These are phyloP conservation scores for Salmacisia buchloeana DNA, from an alignment of 1,284 basidiomycete genomes.

Conservation along the genomic window DNA sequence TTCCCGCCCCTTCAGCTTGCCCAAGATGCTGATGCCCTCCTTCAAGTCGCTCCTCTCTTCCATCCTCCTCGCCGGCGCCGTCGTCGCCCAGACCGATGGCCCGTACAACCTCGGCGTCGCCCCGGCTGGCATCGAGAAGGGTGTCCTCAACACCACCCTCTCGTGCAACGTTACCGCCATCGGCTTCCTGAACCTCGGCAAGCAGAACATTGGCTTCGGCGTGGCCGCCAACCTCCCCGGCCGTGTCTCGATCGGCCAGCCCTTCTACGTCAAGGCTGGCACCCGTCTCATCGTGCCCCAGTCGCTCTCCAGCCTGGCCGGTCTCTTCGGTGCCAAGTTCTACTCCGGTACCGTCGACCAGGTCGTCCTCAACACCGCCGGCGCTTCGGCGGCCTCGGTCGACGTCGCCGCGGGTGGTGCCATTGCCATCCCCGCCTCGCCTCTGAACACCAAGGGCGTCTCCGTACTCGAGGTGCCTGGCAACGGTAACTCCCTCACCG, in stretches of 20 bases:
- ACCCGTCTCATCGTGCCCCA: neutral
- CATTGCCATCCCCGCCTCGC: neutral
- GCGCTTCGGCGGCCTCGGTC: neutral
- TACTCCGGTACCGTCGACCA: neutral
- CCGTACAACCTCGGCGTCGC: neutral
- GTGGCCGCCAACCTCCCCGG: neutral
- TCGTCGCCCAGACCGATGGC: neutral
- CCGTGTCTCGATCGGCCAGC: neutral
- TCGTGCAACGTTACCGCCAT: neutral
- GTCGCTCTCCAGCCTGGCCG: neutral
- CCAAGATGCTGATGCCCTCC: slow-evolving; percentile 2
- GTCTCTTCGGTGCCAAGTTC: slow-evolving; percentile 6
- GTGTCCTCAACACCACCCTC: slow-evolving; percentile 8
- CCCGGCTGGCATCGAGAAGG: neutral
- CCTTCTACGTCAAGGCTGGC: neutral
- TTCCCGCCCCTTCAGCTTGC: neutral
- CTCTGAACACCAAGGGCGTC: neutral
- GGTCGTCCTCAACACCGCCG: neutral
- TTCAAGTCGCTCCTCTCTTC: neutral
- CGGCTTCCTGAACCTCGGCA: neutral
- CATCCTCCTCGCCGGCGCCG: neutral
- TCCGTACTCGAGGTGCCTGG: slow-evolving; percentile 8
- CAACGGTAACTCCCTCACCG: neutral
- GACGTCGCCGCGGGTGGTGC: neutral
- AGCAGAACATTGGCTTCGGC: neutral